Percentiles rank a stretch among this genome's conserved stretches.
Conservation (phyloP, 495 filamentous ascomycete genomes). For the Xeromyces bisporus region DNA sequence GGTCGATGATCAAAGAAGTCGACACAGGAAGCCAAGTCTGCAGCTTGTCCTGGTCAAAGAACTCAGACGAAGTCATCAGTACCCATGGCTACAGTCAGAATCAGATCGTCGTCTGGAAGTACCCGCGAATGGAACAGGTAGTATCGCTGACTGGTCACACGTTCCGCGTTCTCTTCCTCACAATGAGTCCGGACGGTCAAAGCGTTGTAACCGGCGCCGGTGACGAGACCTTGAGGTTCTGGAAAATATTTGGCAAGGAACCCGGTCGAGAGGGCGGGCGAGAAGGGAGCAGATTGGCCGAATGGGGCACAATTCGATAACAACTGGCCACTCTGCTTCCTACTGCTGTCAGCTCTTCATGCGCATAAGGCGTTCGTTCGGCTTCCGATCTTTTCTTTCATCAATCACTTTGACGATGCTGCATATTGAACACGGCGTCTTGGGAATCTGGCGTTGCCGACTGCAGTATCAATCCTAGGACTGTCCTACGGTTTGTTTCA, state of each 20-base stretch:
- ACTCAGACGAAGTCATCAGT: constrained; percentile 89
- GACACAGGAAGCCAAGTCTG: constrained; percentile 96
- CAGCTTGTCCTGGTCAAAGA: constrained; percentile 89
- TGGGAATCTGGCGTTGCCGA: constrained; percentile 13
- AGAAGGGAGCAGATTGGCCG: constrained; percentile 40
- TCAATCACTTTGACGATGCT: constrained; percentile 16
- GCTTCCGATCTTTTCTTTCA: constrained; percentile 2
- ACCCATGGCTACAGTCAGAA: constrained; percentile 98
- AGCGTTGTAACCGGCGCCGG: constrained; percentile 91
- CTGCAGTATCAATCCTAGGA: constrained; percentile 10
- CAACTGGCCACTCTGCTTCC: background rate
- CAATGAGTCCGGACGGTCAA: constrained; percentile 91
- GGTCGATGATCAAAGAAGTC: constrained; percentile 60
- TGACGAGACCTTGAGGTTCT: constrained; percentile 90
- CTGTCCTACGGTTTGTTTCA: constrained; percentile 13
- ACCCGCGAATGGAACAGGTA: constrained; percentile 92
- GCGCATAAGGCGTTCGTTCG: constrained; percentile 1
- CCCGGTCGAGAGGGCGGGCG: constrained; percentile 34
- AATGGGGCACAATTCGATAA: constrained; percentile 59
- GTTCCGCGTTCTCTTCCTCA: constrained; percentile 85
- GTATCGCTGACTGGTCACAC: constrained; percentile 91
- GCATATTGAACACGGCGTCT: constrained; percentile 28
- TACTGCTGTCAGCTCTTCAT: background rate
- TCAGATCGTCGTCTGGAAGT: constrained; percentile 98
- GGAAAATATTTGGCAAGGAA: constrained; percentile 77